Base-by-base conservation (phyloP, 176 grass and related monocot species). In the Typha latifolia region DNA sequence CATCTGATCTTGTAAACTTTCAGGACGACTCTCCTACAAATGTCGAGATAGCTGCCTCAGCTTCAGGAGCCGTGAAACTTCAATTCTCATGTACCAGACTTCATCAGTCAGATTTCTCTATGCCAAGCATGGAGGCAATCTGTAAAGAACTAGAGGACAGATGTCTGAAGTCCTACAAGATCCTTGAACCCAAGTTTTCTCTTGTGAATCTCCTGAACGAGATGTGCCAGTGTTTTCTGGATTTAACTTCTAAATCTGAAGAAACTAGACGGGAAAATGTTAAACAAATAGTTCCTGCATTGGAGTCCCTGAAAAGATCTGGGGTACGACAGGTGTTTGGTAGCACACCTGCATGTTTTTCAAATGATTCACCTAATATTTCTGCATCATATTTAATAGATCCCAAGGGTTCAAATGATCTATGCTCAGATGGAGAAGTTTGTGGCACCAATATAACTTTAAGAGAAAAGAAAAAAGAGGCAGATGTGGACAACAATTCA, bases 121-220 rank as follows among this genome's bases (percentile, higher is more conserved):
- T 80, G 50, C 87, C 87, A 19, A 79, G 67, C 69, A 78, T 85
- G 50, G 71, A 85, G 48, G 72, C 68, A 51, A 59, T 96, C 67
- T 85, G 80, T 69, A 84, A 81, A 74, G 74, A 71, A 78, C 84
- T 91, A 53, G 82, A 91, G 61, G 70, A 70, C 48, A 87, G 65
- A 84, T 96, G 77, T 69, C 69, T 85, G 34, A 75, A 51, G 43
- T 83, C 79, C 26, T 96, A 79, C 63, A 88, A 85, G 70, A 74
- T 81, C 57, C 79, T 77, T 67, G 79, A 83, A 65, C 82, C 82
- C 13, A 81, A 51, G 37, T 85, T 96, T 63, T 91, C 91, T 83
- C 79, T 96, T 55, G 69, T 59, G 80, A 85, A 91, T 62, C 55
- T 91, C 62, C 63, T 91, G 66, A 77, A 74, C 69, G 87, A 88